phyloP scores from a whole-genome alignment of 2,329 filamentous ascomycete species.

The Cladosporium phlei region DNA sequence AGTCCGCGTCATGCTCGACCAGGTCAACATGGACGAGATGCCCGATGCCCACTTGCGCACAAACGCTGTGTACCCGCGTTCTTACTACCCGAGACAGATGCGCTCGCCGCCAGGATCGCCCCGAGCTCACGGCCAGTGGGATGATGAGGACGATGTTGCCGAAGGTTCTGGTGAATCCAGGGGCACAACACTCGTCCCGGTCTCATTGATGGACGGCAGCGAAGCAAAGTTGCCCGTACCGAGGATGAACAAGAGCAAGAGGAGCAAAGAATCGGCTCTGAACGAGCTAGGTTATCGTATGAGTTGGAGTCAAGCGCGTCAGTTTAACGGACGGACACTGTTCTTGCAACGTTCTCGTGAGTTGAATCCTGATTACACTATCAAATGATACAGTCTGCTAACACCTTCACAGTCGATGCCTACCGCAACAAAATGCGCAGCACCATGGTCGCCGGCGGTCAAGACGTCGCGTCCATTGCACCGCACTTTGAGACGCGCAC shows the following conservation, averaged over 20 bases:
- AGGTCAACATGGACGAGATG: slow-evolving; percentile 90
- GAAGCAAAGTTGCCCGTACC: slow-evolving; percentile 73
- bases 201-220: slow-evolving; percentile 58
- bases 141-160: slow-evolving; percentile 58
- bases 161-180: slow-evolving; percentile 37
- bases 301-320: slow-evolving; percentile 92
- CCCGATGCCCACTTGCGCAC: slow-evolving; percentile 89
- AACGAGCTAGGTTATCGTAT: slow-evolving; percentile 93
- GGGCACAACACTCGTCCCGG: slow-evolving; percentile 45
- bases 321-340: slow-evolving; percentile 78
- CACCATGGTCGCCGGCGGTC: slow-evolving; percentile 72
- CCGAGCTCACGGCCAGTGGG: slow-evolving; percentile 69
- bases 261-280: slow-evolving; percentile 78
- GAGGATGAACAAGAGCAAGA: slow-evolving; percentile 62
- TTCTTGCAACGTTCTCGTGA: slow-evolving; percentile 88
- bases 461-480: slow-evolving; percentile 67
- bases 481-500: slow-evolving; percentile 85
- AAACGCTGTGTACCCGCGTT: slow-evolving; percentile 84
- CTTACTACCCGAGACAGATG: slow-evolving; percentile 92
- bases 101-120: slow-evolving; percentile 74
- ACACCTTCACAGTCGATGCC: slow-evolving; percentile 65
- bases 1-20: slow-evolving; percentile 87
- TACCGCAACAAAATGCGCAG: slow-evolving; percentile 88
- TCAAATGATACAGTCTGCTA: not conserved
- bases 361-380: slow-evolving; percentile 38